Conservation (phyloP, 2,329 filamentous ascomycete species). For the Coniochaeta sp. region DNA sequence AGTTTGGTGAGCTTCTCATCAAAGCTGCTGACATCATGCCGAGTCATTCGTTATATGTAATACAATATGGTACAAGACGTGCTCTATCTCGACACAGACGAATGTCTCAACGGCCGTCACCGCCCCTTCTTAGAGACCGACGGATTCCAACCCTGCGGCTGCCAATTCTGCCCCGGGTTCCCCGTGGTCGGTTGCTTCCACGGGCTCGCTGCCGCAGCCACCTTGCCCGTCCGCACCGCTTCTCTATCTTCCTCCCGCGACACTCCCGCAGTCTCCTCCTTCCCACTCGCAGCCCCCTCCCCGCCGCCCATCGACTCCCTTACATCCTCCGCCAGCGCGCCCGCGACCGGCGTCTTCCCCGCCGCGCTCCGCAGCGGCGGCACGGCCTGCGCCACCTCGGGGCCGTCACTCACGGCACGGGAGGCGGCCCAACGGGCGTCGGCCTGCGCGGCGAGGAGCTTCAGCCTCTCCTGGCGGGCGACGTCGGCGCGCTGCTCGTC, state of each 20-base stretch:
- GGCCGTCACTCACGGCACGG: slow-evolving; percentile 37
- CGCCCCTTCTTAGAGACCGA: not conserved
- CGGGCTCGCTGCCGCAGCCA: not conserved
- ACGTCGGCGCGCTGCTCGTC: slow-evolving; percentile 50
- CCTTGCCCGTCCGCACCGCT: not conserved
- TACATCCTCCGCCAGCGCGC: slow-evolving; percentile 7
- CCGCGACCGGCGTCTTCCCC: slow-evolving; percentile 9
- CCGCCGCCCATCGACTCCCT: slow-evolving; percentile 9
- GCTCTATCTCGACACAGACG: not conserved
- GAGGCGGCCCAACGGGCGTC: slow-evolving; percentile 59
- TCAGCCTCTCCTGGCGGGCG: slow-evolving; percentile 43
- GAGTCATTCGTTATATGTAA: not conserved
- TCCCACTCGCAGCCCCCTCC: slow-evolving; percentile 6
- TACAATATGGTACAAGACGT: not conserved
- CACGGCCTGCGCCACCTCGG: slow-evolving; percentile 12
- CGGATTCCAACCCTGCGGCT: not conserved
- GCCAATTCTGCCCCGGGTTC: not conserved
- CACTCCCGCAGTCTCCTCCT: slow-evolving; percentile 10
- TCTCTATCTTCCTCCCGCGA: slow-evolving; percentile 10
- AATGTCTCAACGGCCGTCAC: not conserved
- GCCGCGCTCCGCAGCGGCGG: slow-evolving; percentile 5
- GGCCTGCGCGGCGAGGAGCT: slow-evolving; percentile 50
- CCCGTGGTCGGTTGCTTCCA: not conserved
- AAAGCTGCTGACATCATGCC: not conserved
- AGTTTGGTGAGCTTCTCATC: not conserved